These are phyloP conservation scores for Vitis cinerea DNA, from an alignment of 164 flowering plant genomes.

Conservation along the genomic window DNA sequence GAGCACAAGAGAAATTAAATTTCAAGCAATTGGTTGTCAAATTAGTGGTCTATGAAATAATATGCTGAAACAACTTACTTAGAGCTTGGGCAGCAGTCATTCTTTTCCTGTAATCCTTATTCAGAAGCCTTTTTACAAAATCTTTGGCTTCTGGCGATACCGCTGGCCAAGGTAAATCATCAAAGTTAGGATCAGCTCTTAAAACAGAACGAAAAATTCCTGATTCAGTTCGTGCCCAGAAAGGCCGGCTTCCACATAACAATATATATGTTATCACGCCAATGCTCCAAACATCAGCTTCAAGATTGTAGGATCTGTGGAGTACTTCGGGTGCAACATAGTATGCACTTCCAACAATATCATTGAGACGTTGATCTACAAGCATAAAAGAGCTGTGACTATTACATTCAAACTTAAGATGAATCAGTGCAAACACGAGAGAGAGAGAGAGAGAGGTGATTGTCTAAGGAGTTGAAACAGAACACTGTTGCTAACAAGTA, in stretches of 20 bases:
- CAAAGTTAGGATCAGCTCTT: constrained; percentile 71
- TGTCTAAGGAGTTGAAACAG: not conserved
- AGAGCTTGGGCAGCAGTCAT: constrained; percentile 81
- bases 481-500: no score
- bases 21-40: not conserved
- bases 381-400: constrained; percentile 4
- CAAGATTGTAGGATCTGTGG: constrained; percentile 63
- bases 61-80: constrained; percentile 32
- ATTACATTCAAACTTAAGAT: no score
- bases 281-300: constrained; percentile 79
- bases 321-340: constrained; percentile 83
- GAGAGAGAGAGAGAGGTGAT: not conserved
- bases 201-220: constrained; percentile 77
- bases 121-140: constrained; percentile 67
- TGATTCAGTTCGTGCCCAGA: constrained; percentile 75
- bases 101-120: constrained; percentile 72
- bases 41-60: not conserved
- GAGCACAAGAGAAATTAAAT: not conserved
- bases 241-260: constrained; percentile 77
- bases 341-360: constrained; percentile 81
- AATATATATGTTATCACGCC: constrained; percentile 72
- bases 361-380: constrained; percentile 72
- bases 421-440: not conserved
- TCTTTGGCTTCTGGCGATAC: constrained; percentile 68
- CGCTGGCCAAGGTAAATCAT: constrained; percentile 67